These are phyloP conservation scores for Salpingoeca rosetta DNA, from an alignment of 78 protist genomes.

Conservation along the genomic window DNA sequence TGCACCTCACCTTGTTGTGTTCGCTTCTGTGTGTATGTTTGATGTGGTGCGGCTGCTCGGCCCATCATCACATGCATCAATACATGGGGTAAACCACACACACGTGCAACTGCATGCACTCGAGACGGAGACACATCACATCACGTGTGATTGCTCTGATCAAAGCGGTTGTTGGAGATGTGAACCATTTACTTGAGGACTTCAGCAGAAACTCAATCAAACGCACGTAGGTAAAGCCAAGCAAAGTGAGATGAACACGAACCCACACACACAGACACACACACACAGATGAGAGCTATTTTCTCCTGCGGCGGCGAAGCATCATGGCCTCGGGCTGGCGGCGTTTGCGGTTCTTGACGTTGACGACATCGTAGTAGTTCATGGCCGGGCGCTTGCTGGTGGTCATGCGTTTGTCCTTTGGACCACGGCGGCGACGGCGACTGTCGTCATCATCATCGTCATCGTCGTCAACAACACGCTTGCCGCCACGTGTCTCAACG, in stretches of 20 bases:
- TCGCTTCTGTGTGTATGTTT: too few species aligned
- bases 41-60: too few species aligned
- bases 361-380: constrained; percentile 3
- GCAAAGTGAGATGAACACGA: background rate
- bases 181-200: background rate
- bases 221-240: background rate
- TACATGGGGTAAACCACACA: too few species aligned
- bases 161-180: background rate
- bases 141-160: too few species aligned
- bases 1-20: too few species aligned
- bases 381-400: background rate
- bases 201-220: background rate
- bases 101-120: too few species aligned
- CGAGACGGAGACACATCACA: too few species aligned
- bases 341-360: constrained; percentile 16
- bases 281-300: background rate
- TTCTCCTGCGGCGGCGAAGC: background rate
- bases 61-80: too few species aligned
- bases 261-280: background rate
- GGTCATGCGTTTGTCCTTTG: constrained; percentile 11
- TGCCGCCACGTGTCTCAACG: background rate
- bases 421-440: background rate
- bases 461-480: background rate
- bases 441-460: background rate
- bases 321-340: background rate